Conservation (phyloP, 208 protist species). For the Leishmania turanica region DNA sequence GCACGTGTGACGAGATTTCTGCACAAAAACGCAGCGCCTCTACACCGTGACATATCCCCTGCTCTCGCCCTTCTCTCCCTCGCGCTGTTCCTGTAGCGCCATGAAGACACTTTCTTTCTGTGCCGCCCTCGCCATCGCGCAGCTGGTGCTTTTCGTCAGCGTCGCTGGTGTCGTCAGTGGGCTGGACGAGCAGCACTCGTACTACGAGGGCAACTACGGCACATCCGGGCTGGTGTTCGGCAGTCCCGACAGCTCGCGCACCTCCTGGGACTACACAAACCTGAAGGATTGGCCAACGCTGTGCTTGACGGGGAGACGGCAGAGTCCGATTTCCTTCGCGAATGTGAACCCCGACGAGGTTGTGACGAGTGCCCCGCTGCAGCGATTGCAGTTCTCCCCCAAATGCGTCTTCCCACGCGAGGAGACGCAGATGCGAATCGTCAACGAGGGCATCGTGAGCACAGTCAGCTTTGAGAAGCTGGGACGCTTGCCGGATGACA, state of each 20-base stretch:
- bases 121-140: not conserved
- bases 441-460: slow-evolving; percentile 54
- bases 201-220: slow-evolving; percentile 67
- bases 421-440: slow-evolving; percentile 57
- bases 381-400: slow-evolving; percentile 55
- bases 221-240: slow-evolving; percentile 34
- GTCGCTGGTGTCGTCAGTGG: not conserved
- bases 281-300: slow-evolving; percentile 46
- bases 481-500: slow-evolving; percentile 28
- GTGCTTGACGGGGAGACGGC: slow-evolving; percentile 52
- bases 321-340: slow-evolving; percentile 77
- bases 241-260: slow-evolving; percentile 12
- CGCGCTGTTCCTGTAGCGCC: too few species aligned
- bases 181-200: slow-evolving; percentile 15
- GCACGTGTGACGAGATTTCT: not conserved
- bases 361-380: slow-evolving; percentile 27
- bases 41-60: not conserved
- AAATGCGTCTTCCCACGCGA: slow-evolving; percentile 55
- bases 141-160: not conserved
- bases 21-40: not conserved
- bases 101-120: not conserved
- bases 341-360: slow-evolving; percentile 56
- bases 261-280: slow-evolving; percentile 53
- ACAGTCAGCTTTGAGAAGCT: slow-evolving; percentile 42
- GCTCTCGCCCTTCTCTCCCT: not conserved